Evolutionary conservation across 768 basidiomycete genomes (phyloP).

Genomic region (Russula sp.): DNA sequence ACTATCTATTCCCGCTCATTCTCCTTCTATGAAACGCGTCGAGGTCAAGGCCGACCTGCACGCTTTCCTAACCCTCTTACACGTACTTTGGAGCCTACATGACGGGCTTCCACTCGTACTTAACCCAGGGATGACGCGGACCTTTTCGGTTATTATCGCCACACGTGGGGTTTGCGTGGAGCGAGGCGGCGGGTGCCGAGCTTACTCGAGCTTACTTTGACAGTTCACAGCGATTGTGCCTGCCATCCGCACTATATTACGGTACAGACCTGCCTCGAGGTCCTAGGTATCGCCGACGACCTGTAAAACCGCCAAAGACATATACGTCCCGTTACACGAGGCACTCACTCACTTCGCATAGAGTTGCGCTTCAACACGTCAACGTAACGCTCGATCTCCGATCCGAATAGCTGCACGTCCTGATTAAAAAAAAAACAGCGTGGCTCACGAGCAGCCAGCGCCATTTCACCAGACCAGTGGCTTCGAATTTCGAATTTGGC

Average conservation of each 20-base stretch:
- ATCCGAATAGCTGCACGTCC: background rate
- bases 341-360: background rate
- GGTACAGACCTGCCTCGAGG: slow-evolving; percentile 4
- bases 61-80: background rate
- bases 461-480: background rate
- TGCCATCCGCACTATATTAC: background rate
- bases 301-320: slow-evolving; percentile 1
- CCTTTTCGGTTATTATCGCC: slow-evolving; percentile 8
- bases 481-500: background rate
- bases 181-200: background rate
- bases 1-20: slow-evolving; percentile 14
- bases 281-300: background rate
- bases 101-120: background rate
- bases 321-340: slow-evolving; percentile 5
- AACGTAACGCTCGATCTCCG: slow-evolving; percentile 15
- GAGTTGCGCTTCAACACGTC: background rate
- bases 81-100: slow-evolving; percentile 4
- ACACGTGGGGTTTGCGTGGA: slow-evolving; percentile 18
- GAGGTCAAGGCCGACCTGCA: background rate
- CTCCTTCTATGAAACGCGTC: slow-evolving; percentile 1
- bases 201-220: background rate
- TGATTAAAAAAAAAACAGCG: background rate
- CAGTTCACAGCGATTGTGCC: slow-evolving; percentile 1
- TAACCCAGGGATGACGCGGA: slow-evolving; percentile 7
- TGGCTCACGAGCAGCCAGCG: background rate